Conservation (phyloP, 352 stramenopile genomes). For the Phytophthora cajani region DNA sequence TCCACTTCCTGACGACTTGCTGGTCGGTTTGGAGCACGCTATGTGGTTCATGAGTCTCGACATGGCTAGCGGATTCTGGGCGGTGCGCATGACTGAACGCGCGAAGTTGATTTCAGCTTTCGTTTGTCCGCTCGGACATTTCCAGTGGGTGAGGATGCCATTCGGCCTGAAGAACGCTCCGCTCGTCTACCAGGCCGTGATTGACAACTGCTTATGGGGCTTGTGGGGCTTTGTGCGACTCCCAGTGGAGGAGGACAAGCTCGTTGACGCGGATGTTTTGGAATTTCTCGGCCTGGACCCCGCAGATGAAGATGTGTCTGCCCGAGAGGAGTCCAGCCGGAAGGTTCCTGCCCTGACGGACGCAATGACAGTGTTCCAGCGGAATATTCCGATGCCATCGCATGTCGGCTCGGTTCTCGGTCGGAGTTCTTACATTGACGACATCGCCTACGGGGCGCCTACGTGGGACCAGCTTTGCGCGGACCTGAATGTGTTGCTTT, state of each 20-base stretch:
- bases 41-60: slow-evolving; percentile 7
- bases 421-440: slow-evolving; percentile 1
- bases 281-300: background rate
- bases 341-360: background rate
- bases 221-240: slow-evolving; percentile 2
- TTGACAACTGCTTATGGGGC: slow-evolving; percentile 6
- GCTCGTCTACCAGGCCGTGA: background rate
- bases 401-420: background rate
- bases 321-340: background rate
- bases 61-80: slow-evolving; percentile 7
- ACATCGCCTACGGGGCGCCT: background rate
- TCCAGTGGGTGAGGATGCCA: slow-evolving; percentile 7
- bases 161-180: slow-evolving; percentile 5
- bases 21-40: background rate
- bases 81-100: background rate
- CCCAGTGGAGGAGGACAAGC: background rate
- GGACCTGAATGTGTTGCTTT: slow-evolving; percentile 1
- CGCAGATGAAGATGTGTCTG: background rate
- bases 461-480: background rate
- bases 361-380: background rate
- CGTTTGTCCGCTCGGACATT: slow-evolving; percentile 4
- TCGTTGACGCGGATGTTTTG: background rate
- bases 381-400: background rate
- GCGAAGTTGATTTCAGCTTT: slow-evolving; percentile 4
- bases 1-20: slow-evolving; percentile 2